Percentiles rank a stretch among this genome's conserved stretches.
These are phyloP conservation scores for Sporopachydermia quercuum DNA, from an alignment of 805 yeast genomes.

Conservation along the genomic window DNA sequence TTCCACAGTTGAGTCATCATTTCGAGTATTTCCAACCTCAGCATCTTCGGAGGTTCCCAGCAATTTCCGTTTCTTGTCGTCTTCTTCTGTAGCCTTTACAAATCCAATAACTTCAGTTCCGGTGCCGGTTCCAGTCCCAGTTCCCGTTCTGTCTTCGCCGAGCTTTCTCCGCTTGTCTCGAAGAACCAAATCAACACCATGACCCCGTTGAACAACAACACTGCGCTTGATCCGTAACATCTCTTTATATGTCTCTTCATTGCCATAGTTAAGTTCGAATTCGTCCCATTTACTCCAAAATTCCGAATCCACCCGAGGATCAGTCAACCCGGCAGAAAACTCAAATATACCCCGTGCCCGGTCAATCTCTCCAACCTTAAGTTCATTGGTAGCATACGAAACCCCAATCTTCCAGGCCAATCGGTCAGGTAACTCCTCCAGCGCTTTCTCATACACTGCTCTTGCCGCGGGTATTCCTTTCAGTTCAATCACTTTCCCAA, in stretches of 20 bases:
- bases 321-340: slow-evolving; percentile 32
- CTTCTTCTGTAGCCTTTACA: background rate
- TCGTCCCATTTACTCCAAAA: slow-evolving; percentile 61
- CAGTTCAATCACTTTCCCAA: slow-evolving; percentile 24
- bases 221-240: slow-evolving; percentile 50
- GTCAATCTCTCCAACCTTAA: slow-evolving; percentile 29
- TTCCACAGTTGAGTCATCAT: background rate
- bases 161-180: no score
- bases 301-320: slow-evolving; percentile 16
- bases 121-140: background rate
- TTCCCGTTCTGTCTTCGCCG: background rate
- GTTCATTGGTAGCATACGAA: slow-evolving; percentile 37
- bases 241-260: slow-evolving; percentile 55
- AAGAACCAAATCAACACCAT: slow-evolving; percentile 13
- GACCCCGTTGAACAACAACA: slow-evolving; percentile 16
- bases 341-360: slow-evolving; percentile 51
- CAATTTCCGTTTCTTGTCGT: background rate
- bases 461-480: slow-evolving; percentile 31
- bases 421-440: slow-evolving; percentile 29
- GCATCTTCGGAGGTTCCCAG: background rate
- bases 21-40: background rate
- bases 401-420: slow-evolving; percentile 34
- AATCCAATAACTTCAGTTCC: background rate
- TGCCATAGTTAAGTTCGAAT: slow-evolving; percentile 62
- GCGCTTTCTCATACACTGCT: slow-evolving; percentile 35